Conservation (phyloP, 2,329 filamentous ascomycete genomes). For the Orbilia oligospora region DNA sequence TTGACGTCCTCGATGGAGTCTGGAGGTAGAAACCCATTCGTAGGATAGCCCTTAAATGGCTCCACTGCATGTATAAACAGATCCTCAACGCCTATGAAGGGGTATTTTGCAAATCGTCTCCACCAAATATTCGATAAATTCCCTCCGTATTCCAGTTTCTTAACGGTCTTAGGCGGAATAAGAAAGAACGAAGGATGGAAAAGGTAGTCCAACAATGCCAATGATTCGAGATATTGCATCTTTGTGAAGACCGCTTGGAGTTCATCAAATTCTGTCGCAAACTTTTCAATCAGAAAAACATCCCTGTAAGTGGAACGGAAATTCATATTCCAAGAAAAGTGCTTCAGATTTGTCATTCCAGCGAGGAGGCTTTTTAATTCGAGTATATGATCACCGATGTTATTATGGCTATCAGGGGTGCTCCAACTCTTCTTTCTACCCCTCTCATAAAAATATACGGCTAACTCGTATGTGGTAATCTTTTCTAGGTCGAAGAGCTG, state of each 20-base stretch:
- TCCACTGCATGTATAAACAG: background rate
- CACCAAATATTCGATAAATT: constrained; percentile 7
- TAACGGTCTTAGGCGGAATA: constrained; percentile 7
- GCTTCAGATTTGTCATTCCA: background rate
- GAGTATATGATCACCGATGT: background rate
- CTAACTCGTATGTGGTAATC: background rate
- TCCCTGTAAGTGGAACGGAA: background rate
- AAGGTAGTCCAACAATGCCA: background rate
- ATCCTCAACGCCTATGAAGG: constrained; percentile 9
- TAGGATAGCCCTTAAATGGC: too few relatives aligned
- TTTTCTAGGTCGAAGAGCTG: constrained; percentile 23
- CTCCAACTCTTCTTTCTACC: background rate
- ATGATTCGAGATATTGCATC: background rate
- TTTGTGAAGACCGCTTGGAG: constrained; percentile 6
- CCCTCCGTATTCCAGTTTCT: constrained; percentile 6
- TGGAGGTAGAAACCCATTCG: background rate
- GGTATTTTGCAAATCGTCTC: constrained; percentile 18
- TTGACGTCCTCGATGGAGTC: background rate
- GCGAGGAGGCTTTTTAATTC: constrained; percentile 1
- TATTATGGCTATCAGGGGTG: background rate
- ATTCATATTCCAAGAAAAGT: constrained; percentile 11
- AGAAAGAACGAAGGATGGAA: constrained; percentile 42
- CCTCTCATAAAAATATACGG: background rate
- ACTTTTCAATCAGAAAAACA: background rate
- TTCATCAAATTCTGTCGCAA: background rate